These are phyloP conservation scores for Sherardia arvensis DNA, from an alignment of 257 asterid genomes.

Conservation along the genomic window DNA sequence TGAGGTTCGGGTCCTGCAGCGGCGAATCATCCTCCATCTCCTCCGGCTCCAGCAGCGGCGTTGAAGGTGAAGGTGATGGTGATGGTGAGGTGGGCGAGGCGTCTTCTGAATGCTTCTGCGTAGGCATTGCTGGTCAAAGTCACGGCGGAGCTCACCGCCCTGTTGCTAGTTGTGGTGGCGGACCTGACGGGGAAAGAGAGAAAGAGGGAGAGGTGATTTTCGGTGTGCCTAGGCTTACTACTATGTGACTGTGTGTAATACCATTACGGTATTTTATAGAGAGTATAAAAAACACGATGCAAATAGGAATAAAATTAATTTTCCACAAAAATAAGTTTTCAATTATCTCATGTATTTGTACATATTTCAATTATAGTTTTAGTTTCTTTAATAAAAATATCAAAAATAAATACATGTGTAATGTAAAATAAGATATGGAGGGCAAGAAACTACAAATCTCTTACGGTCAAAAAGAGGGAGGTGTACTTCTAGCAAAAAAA, in stretches of 20 bases:
- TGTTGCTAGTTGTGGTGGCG: slow-evolving; percentile 23
- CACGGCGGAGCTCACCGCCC: slow-evolving; percentile 27
- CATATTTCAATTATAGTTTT: too few species aligned
- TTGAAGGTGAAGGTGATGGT: slow-evolving; percentile 23
- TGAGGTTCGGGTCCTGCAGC: slow-evolving; percentile 38
- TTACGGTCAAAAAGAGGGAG: too few species aligned
- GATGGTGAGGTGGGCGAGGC: slow-evolving; percentile 39
- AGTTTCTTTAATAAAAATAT: too few species aligned
- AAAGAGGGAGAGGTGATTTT: slow-evolving; percentile 20
- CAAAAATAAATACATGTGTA: too few species aligned
- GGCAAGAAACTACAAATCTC: too few species aligned
- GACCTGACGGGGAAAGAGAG: slow-evolving; percentile 25
- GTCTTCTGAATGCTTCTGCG: slow-evolving; percentile 57
- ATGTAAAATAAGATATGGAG: too few species aligned
- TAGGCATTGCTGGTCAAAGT: slow-evolving; percentile 57
- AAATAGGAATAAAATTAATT: not conserved
- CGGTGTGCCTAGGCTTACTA: slow-evolving; percentile 13
- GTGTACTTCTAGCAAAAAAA: too few species aligned
- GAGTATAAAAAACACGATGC: not conserved
- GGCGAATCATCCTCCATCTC: slow-evolving; percentile 40
- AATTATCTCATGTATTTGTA: too few species aligned
- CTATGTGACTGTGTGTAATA: not conserved
- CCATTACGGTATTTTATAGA: not conserved
- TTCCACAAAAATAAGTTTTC: not conserved
- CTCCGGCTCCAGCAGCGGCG: slow-evolving; percentile 11